These are phyloP conservation scores for Asclepias syriaca DNA, from an alignment of 257 asterid genomes.

Conservation along the genomic window DNA sequence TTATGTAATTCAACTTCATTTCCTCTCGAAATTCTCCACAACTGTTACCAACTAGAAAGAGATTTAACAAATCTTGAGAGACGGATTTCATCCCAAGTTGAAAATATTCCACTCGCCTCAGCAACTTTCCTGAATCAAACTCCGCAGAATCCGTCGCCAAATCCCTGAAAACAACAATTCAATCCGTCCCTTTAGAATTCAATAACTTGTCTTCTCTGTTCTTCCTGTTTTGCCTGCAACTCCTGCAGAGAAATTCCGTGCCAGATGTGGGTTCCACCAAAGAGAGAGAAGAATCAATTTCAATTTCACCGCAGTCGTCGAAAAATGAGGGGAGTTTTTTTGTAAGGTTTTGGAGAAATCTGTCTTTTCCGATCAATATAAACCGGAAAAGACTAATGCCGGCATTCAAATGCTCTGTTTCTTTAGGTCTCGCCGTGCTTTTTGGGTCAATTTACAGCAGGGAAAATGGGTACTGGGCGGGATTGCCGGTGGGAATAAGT, in stretches of 20 bases:
- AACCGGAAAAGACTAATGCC: conserved; percentile 44
- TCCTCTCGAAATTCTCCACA: not conserved
- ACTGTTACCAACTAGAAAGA: not conserved
- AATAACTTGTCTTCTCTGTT: conserved; percentile 51
- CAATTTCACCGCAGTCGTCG: not conserved
- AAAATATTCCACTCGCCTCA: conserved; percentile 32
- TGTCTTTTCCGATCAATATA: conserved; percentile 15
- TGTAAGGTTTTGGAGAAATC: conserved; percentile 12
- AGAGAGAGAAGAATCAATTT: conserved; percentile 7
- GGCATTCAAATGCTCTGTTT: conserved; percentile 63
- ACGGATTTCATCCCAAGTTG: conserved; percentile 37
- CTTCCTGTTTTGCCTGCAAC: conserved; percentile 65
- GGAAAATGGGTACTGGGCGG: conserved; percentile 71
- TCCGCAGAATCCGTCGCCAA: conserved; percentile 19
- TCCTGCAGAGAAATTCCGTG: conserved; percentile 35
- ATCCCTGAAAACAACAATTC: conserved; percentile 47
- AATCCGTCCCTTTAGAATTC: conserved; percentile 20
- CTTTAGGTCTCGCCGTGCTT: conserved; percentile 58
- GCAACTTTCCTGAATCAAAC: conserved; percentile 38
- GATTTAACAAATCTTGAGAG: conserved; percentile 22
- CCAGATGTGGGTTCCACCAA: not conserved
- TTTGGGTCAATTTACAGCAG: conserved; percentile 64
- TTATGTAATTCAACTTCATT: conserved; percentile 28
- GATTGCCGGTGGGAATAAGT: conserved; percentile 72
- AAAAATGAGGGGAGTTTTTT: conserved; percentile 14